Base-by-base conservation (phyloP, 2,329 filamentous ascomycete species). In the Kalmusia sp. region DNA sequence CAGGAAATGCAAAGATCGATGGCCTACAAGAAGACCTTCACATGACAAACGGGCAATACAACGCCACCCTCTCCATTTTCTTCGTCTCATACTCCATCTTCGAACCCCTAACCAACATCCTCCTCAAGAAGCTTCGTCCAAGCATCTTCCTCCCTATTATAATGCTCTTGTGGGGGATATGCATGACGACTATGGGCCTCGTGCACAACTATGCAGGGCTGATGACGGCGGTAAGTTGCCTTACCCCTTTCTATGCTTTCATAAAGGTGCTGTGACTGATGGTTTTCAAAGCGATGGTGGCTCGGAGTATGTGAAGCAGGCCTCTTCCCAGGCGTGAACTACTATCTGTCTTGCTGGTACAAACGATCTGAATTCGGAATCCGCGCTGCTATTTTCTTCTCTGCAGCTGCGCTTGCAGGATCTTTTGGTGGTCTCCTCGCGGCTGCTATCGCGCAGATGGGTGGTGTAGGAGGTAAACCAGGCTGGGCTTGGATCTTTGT, bases 1-100 rank as follows among this genome's bases (percentile, higher is more conserved):
- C n/a, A 51, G 49, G 90, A 37, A 95, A 82, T 75, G 91, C 84
- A 2, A 84, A 84, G 64, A 77, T 87, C 22, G 83, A 80, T n/a
- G 82, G 83, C 12, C 71, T 87, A 2, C 72, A 81, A 50, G 68
- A 80, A 11, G 86, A 89, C 52, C 76, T 95, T 6, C 59, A 82
- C 27, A 84, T 93, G 79, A 81, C 81, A 0, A 80, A 83, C 2
- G 74, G 80, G 6, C 80, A 89, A 67, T 96, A 92, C 77, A 93
- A 93, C 71, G 80, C 84, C 19, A 84, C 87, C 0, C 80, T 96
- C 6, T 91, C 89, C 30, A 88, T 96, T 62, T 96, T 96, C 78
- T 96, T 96, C 77, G 81, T 96, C 45, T 92, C 90, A 0, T 96
- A 96, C 71, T 83, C 90, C 2, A 74, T 92, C 28, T 92, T 91